Base-by-base conservation (phyloP, 2,329 filamentous ascomycete species). In the Kalaharituber pfeilii region DNA sequence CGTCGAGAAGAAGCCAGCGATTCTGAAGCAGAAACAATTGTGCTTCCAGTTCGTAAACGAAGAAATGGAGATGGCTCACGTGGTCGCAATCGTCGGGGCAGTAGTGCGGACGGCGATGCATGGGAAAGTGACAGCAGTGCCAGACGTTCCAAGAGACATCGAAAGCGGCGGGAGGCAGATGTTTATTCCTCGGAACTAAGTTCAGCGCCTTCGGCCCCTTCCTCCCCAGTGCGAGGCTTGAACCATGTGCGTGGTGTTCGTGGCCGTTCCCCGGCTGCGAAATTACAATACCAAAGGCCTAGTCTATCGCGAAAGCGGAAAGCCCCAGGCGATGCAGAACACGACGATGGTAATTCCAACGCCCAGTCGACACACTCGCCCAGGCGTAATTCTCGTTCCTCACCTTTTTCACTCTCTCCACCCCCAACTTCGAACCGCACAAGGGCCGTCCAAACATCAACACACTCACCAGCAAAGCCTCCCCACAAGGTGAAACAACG, bases 11-110 rank as follows among this genome's bases (percentile, higher is more conserved):
- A 55, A 20, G 59, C 52, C 13, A 78, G 74, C 63, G 79, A 81
- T 62, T 84, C 81, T 1, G 81, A 84, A 64, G 80, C 81, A 50
- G 81, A 84, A 68, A 84, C 81, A 13, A 81, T 84, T 58, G 80
- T 84, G 30, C 67, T 83, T 29, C 74, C 78, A 9, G 78, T 52
- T 26, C 36, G 50, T 18, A 7, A 29, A 15, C 2, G 22, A 20
- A 4, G 7, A 25, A 29, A 50, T 18, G 27, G 25, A 3, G 6
- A 27, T 15, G 47, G 47, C n/a, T 50, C 5, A 9, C 24, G 47
- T 30, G 6, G 47, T 28, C 39, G 27, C 24, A 49, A 57, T 28
- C 52, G 54, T 45, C 49, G 56, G 28, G 53, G 53, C 27, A 47
- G 54, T 22, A 57, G 54, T 33, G 56, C 36, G n/a, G 51, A 50